Evolutionary conservation across 2,329 filamentous ascomycete species (phyloP).

Genomic region (Aspergillus puulaauensis): DNA sequence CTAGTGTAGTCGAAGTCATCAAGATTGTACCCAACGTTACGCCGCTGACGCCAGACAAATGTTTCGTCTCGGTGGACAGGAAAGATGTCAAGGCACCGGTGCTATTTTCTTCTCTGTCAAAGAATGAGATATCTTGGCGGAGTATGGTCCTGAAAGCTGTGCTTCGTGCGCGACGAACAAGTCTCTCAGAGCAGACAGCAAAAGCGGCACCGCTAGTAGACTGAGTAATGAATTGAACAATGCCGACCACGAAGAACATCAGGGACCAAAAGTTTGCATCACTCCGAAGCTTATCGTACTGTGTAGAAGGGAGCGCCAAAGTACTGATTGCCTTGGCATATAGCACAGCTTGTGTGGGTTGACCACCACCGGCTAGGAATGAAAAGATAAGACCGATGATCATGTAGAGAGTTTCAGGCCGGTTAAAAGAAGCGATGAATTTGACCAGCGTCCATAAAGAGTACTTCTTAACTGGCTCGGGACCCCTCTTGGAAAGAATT

Average conservation of each 20-base stretch:
- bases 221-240: constrained; percentile 71
- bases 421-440: constrained; percentile 79
- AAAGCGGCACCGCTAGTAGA: constrained; percentile 70
- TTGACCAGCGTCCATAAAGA: constrained; percentile 73
- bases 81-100: constrained; percentile 86
- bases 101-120: constrained; percentile 85
- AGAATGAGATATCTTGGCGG: constrained; percentile 89
- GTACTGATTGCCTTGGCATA: constrained; percentile 84
- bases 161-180: constrained; percentile 81
- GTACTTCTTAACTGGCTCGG: constrained; percentile 60
- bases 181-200: constrained; percentile 79
- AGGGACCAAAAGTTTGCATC: constrained; percentile 82
- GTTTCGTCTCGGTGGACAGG: constrained; percentile 84
- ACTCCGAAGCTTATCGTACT: constrained; percentile 59
- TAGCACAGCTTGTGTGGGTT: constrained; percentile 75
- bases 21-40: constrained; percentile 83
- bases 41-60: constrained; percentile 83
- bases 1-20: constrained; percentile 74
- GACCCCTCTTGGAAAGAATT: constrained; percentile 58
- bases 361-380: constrained; percentile 75
- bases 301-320: constrained; percentile 57
- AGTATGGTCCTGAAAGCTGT: constrained; percentile 82
- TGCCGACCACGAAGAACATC: constrained; percentile 84
- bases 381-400: constrained; percentile 69
- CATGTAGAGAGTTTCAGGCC: constrained; percentile 70